A percentile compares a stretch with the other conserved stretches of the same genome.
These are phyloP conservation scores for Exophiala phaeomuriformis DNA, from an alignment of 2,329 filamentous ascomycete species.

Conservation along the genomic window DNA sequence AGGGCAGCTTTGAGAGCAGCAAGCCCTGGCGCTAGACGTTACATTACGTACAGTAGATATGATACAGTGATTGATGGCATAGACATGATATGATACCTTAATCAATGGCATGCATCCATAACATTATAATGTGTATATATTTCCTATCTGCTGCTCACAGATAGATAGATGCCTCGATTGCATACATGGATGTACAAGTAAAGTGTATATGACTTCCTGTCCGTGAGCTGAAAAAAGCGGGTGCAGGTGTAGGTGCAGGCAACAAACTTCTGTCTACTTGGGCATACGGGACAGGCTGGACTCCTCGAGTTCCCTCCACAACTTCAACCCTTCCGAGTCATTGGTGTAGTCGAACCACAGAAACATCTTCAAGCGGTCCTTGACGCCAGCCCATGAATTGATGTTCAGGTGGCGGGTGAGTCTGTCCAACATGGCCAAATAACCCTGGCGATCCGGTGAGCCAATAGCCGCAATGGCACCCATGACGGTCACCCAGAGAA, in stretches of 20 bases:
- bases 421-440: constrained; percentile 28
- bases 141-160: no score
- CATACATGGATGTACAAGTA: no score
- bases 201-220: no score
- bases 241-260: not conserved
- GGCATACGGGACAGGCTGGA: constrained; percentile 10
- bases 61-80: no score
- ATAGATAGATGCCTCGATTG: no score
- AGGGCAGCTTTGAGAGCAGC: no score
- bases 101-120: no score
- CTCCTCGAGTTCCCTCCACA: constrained; percentile 25
- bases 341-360: constrained; percentile 27
- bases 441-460: constrained; percentile 32
- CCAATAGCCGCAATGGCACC: constrained; percentile 35
- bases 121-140: no score
- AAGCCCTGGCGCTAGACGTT: no score
- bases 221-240: no score
- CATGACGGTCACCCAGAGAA: constrained; percentile 35
- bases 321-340: constrained; percentile 24
- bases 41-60: no score
- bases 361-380: constrained; percentile 20
- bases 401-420: constrained; percentile 21
- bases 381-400: constrained; percentile 21
- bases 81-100: no score
- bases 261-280: not conserved